These are phyloP conservation scores for Pseudoscleropodium purum DNA, from an alignment of 225 moss, liverwort and hornwort species.

Conservation along the genomic window DNA sequence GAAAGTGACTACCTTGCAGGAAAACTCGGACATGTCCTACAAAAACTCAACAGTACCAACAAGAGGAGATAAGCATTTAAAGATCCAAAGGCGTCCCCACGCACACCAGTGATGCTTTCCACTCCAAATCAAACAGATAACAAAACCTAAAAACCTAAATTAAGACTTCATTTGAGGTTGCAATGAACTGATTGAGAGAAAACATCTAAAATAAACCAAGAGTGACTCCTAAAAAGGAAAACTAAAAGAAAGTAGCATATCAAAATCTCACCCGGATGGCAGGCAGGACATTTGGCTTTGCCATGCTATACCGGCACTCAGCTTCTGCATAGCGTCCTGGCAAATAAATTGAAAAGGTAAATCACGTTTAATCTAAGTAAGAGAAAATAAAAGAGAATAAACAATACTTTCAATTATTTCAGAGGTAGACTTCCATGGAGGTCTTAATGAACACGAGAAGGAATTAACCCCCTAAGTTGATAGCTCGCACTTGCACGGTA, in stretches of 20 bases:
- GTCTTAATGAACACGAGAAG: neutral
- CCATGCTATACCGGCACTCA: slow-evolving; percentile 59
- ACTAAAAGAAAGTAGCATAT: neutral
- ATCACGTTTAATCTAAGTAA: neutral
- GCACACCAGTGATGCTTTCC: neutral
- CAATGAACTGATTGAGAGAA: neutral
- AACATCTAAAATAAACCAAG: neutral
- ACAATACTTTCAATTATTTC: neutral
- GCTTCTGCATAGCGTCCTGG: slow-evolving; percentile 78
- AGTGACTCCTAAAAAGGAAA: neutral
- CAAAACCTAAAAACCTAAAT: neutral
- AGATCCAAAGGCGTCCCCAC: neutral
- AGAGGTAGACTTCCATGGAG: neutral
- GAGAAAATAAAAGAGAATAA: neutral
- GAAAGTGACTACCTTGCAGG: neutral
- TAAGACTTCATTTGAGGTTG: neutral
- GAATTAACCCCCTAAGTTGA: neutral
- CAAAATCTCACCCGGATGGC: slow-evolving; percentile 46
- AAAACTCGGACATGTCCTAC: neutral
- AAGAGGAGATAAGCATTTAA: neutral
- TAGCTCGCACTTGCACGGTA: neutral
- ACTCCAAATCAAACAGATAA: neutral
- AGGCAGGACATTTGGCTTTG: slow-evolving; percentile 59
- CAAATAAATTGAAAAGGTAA: neutral
- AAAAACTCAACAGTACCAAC: neutral